A percentile compares a stretch with the other conserved stretches of the same genome.
These are phyloP conservation scores for Monilinia aucupariae DNA, from an alignment of 2,329 filamentous ascomycete species.

Conservation along the genomic window DNA sequence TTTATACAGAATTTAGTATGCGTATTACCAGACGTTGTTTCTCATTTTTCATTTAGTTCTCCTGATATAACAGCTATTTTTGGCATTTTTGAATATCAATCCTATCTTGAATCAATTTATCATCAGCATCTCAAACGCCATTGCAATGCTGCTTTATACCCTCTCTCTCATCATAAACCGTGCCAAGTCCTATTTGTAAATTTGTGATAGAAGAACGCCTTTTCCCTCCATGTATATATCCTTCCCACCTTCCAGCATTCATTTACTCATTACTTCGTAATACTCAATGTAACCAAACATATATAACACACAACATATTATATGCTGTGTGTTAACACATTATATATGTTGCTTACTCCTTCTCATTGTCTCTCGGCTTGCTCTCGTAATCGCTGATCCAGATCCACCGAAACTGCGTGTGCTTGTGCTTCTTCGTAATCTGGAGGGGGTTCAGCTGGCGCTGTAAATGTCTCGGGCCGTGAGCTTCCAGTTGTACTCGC, in stretches of 20 bases:
- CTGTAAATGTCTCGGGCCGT: constrained; percentile 28
- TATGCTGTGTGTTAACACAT: background rate
- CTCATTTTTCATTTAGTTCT: background rate
- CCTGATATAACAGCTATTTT: background rate
- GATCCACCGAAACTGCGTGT: constrained; percentile 51
- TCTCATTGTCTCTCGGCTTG: constrained; percentile 53
- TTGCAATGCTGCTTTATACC: constrained; percentile 14
- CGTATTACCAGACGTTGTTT: no score
- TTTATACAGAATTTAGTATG: no score
- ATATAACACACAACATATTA: constrained; percentile 3
- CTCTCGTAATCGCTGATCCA: constrained; percentile 67
- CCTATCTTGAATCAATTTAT: constrained; percentile 9
- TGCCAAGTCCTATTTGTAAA: constrained; percentile 13
- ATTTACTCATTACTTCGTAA: constrained; percentile 19
- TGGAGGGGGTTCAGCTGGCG: constrained; percentile 73
- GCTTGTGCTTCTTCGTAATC: constrained; percentile 87
- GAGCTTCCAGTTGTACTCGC: constrained; percentile 17
- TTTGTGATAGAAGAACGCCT: constrained; percentile 16
- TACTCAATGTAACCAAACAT: constrained; percentile 11
- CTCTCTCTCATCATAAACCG: constrained; percentile 6
- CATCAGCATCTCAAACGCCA: constrained; percentile 12
- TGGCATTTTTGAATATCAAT: constrained; percentile 1
- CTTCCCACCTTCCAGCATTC: constrained; percentile 8
- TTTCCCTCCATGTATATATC: constrained; percentile 1
- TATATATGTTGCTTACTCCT: constrained; percentile 7